Base-by-base conservation (phyloP, 208 protist species). In the Crithidia acanthocephali region DNA sequence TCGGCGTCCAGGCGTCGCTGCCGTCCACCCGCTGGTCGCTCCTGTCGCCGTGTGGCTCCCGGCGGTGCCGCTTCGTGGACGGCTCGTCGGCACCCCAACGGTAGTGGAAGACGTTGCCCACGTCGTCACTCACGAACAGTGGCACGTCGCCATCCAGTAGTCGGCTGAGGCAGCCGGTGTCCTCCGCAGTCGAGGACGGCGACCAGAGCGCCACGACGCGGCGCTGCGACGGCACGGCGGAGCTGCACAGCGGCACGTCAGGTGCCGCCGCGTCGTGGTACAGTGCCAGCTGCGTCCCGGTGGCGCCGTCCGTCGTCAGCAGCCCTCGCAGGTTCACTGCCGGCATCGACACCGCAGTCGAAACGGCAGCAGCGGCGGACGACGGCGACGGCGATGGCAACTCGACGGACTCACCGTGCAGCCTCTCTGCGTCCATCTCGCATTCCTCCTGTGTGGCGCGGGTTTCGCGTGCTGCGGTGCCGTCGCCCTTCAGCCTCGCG, bases 221-320 rank as follows among this genome's bases (percentile, higher is more conserved):
- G 22, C 62, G 72, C 25, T 63, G 67, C 30, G 72, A 79, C 47
- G 78, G 78, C 27, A 83, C 62, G 42, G 37, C 22, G 8, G 65
- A 23, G 51, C 66, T 79, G 44, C 56, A 50, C 35, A 51, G 20
- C 27, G 62, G 32, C 40, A 44, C 11, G 6, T 35, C 30, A 9
- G 74, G 32, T 7, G 25, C 30, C 7, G 55, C 10, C 6, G 64
- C 13, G 33, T 61, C 50, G 57, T 71, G 45, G 64, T 64, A 62
- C 52, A 76, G 60, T 23, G 62, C 48, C 16, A 82, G 47, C 27
- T 65, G 73, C 8, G 48, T 81, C 16, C 79, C 83, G 23, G 63
- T 76, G 23, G 71, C 69, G 10, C 18, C 55, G 47, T 88, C 83
- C 3, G 80, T 81, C 10, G 83, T 85, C 22, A 82, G 37, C n/a